Evolutionary conservation across 2,329 filamentous ascomycete species (phyloP).

Genomic region (Leptographium wingfieldii): DNA sequence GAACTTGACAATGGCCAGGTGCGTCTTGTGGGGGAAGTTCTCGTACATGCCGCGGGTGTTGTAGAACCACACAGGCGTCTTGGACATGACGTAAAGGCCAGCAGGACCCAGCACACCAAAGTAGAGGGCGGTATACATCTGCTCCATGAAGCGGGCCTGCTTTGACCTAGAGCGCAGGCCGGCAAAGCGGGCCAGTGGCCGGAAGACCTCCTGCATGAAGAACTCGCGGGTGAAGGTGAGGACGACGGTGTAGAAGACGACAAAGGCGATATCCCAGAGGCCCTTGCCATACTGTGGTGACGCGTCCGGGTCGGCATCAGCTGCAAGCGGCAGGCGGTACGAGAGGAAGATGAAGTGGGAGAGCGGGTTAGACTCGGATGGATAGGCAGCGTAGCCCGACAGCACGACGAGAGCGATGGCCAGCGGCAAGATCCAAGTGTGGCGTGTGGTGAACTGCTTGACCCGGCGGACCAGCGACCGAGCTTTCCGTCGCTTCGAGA

Average conservation of each 20-base stretch:
- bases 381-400: constrained; percentile 60
- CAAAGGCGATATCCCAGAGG: constrained; percentile 73
- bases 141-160: constrained; percentile 89
- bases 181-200: constrained; percentile 56
- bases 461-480: constrained; percentile 40
- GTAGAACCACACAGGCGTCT: constrained; percentile 92
- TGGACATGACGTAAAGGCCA: constrained; percentile 81
- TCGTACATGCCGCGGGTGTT: constrained; percentile 87
- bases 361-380: constrained; percentile 64
- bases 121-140: constrained; percentile 88
- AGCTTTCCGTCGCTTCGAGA: constrained; percentile 42
- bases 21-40: constrained; percentile 69
- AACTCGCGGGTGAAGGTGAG: constrained; percentile 92
- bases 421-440: constrained; percentile 55
- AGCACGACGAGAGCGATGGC: constrained; percentile 52
- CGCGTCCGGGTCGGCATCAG: constrained; percentile 23
- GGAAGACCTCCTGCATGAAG: constrained; percentile 81
- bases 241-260: constrained; percentile 78
- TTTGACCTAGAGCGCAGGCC: constrained; percentile 64
- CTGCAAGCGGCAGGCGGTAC: constrained; percentile 50
- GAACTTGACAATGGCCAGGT: constrained; percentile 75
- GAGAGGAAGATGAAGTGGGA: constrained; percentile 80
- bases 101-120: constrained; percentile 71
- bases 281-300: constrained; percentile 75
- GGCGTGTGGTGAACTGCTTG: constrained; percentile 38